These are phyloP conservation scores for Pinus tabuliformis DNA, from an alignment of 75 land plant genomes.

Conservation along the genomic window DNA sequence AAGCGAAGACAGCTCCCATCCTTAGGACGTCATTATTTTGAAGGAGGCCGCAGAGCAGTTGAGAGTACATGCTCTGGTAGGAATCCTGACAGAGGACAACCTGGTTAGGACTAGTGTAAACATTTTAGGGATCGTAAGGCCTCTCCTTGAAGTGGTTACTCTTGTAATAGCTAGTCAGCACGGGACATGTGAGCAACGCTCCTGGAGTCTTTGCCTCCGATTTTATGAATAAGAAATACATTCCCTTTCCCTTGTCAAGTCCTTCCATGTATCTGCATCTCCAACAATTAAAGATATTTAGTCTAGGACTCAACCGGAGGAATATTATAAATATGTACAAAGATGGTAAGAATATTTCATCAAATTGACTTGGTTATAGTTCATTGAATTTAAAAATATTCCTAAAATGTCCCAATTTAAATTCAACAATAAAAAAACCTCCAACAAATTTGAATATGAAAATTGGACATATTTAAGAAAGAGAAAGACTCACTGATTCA, in stretches of 20 bases:
- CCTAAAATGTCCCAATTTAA: no score
- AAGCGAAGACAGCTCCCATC: conserved; percentile 28
- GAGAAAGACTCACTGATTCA: conserved; percentile 61
- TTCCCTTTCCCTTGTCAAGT: conserved; percentile 32
- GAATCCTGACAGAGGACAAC: conserved; percentile 27
- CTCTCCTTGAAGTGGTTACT: conserved; percentile 18
- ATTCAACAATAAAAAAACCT: no score
- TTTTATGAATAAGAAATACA: conserved; percentile 30
- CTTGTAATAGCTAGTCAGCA: conserved; percentile 32
- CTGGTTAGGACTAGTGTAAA: conserved; percentile 27
- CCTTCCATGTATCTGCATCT: conserved; percentile 16
- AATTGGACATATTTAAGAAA: no score
- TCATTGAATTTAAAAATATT: no score
- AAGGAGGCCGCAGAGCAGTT: conserved; percentile 37
- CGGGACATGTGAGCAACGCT: conserved; percentile 18
- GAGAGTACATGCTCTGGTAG: conserved; percentile 46
- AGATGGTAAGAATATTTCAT: no score
- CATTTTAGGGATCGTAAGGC: conserved; percentile 22
- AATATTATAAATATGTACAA: neutral
- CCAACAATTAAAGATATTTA: neutral
- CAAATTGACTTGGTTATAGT: no score
- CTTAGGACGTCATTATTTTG: conserved; percentile 22
- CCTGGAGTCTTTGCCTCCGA: conserved; percentile 27
- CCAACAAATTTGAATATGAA: neutral
- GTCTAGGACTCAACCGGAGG: neutral